phyloP scores from a whole-genome alignment of 495 filamentous ascomycete species.

The Letharia columbiana region DNA sequence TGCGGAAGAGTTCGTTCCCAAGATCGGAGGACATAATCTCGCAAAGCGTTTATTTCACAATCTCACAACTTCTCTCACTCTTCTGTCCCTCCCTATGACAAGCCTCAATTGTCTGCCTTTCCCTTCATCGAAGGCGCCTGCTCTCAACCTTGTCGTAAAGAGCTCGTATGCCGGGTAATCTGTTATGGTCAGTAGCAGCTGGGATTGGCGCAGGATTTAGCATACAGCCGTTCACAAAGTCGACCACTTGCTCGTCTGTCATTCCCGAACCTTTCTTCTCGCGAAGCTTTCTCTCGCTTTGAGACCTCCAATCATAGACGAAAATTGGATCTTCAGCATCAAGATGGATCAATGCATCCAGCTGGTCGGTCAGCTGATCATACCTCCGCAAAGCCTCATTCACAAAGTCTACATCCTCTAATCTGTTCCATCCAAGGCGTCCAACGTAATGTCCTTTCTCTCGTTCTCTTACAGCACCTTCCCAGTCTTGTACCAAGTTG shows the following conservation, averaged over 20 bases:
- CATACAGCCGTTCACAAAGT: slow-evolving; percentile 54
- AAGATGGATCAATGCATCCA: slow-evolving; percentile 81
- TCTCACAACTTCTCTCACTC: slow-evolving; percentile 47
- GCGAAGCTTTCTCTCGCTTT: slow-evolving; percentile 70
- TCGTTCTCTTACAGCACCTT: slow-evolving; percentile 41
- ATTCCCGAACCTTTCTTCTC: slow-evolving; percentile 61
- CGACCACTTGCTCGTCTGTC: slow-evolving; percentile 59
- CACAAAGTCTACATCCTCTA: slow-evolving; percentile 62
- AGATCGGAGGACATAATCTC: neutral
- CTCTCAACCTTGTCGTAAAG: slow-evolving; percentile 57
- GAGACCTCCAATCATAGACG: slow-evolving; percentile 80
- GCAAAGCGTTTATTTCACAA: slow-evolving; percentile 33
- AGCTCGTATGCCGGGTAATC: slow-evolving; percentile 63
- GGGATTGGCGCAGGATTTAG: neutral
- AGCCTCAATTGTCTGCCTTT: slow-evolving; percentile 56
- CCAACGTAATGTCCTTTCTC: slow-evolving; percentile 36
- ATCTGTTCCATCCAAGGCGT: slow-evolving; percentile 47
- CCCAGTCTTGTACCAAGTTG: slow-evolving; percentile 51
- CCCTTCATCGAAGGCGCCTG: slow-evolving; percentile 52
- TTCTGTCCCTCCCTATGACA: slow-evolving; percentile 59
- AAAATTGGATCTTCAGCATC: slow-evolving; percentile 68
- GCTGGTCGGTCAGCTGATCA: slow-evolving; percentile 59
- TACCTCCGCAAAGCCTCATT: slow-evolving; percentile 64
- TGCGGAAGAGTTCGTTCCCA: neutral
- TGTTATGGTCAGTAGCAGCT: neutral